phyloP scores from a whole-genome alignment of 2,329 filamentous ascomycete species.

The Paecilomyces fulvus region DNA sequence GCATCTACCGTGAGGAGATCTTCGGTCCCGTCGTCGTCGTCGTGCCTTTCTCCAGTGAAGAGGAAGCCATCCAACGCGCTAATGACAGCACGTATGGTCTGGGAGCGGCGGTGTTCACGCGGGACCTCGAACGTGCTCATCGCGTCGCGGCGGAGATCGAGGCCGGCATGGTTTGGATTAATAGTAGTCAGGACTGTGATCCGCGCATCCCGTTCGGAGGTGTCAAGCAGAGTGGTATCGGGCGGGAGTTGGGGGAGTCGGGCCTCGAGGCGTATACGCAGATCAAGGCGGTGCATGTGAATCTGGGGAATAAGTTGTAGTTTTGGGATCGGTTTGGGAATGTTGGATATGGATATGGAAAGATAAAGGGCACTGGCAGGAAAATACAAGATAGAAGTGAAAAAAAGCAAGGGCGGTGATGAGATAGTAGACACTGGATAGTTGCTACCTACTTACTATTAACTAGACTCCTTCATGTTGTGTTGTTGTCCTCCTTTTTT shows the following conservation, averaged over 20 bases:
- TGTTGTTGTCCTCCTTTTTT: too few relatives aligned
- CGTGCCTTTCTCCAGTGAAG: neutral
- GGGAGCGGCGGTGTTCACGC: neutral
- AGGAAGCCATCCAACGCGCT: neutral
- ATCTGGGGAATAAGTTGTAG: constrained; percentile 27
- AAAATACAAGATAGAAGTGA: too few relatives aligned
- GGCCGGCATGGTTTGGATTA: neutral
- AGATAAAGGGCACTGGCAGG: too few relatives aligned
- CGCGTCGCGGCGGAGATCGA: neutral
- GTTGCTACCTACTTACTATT: too few relatives aligned
- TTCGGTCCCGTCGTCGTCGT: constrained; percentile 49
- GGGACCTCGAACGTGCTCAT: neutral
- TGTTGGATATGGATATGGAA: too few relatives aligned
- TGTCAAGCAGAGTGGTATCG: constrained; percentile 42
- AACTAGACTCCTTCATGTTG: too few relatives aligned
- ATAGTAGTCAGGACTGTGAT: constrained; percentile 34
- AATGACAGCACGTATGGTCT: neutral
- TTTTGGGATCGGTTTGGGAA: neutral
- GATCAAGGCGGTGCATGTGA: constrained; percentile 34
- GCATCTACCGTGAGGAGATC: constrained; percentile 62
- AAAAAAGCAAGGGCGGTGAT: too few relatives aligned
- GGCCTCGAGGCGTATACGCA: constrained; percentile 33
- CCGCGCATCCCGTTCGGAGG: constrained; percentile 35
- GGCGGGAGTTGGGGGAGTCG: constrained; percentile 39
- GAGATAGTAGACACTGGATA: too few relatives aligned